Evolutionary conservation across 73 alveolate species (phyloP).

Genomic region (Paramecium tetraurelia): DNA sequence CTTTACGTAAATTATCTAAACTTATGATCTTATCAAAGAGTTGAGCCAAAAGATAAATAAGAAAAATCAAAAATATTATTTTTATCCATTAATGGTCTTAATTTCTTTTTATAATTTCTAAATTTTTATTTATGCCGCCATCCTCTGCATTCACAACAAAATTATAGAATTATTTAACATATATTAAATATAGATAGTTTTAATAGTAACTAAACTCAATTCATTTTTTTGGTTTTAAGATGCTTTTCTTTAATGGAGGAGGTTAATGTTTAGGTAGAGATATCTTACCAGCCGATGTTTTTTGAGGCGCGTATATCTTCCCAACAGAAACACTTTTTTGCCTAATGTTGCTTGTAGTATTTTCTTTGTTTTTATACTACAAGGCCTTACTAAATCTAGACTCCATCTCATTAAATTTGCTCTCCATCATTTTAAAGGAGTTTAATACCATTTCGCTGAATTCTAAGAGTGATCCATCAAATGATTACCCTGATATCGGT

Average conservation of each 20-base stretch:
- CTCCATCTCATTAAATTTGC: slow-evolving; percentile 1
- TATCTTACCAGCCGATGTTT: neutral
- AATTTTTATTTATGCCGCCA: neutral
- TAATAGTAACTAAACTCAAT: neutral
- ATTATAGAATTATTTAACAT: neutral
- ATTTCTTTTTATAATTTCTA: neutral
- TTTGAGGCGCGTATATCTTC: neutral
- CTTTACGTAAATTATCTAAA: neutral
- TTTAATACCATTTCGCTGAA: slow-evolving; percentile 24
- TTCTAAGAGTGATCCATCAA: neutral
- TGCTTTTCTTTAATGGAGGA: neutral
- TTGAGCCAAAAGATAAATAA: neutral
- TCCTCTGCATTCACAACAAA: neutral
- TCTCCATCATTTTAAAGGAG: slow-evolving; percentile 23
- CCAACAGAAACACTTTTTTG: neutral
- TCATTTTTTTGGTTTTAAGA: neutral
- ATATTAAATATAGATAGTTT: neutral
- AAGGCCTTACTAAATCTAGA: neutral
- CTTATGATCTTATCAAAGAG: neutral
- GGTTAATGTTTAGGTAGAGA: neutral
- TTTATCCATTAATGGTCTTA: neutral
- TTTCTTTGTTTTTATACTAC: neutral
- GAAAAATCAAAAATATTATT: neutral
- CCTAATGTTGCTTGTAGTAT: neutral
- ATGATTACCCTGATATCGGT: neutral